Base-by-base conservation (phyloP, 331 rosid genomes). In the Malus hybrid region DNA sequence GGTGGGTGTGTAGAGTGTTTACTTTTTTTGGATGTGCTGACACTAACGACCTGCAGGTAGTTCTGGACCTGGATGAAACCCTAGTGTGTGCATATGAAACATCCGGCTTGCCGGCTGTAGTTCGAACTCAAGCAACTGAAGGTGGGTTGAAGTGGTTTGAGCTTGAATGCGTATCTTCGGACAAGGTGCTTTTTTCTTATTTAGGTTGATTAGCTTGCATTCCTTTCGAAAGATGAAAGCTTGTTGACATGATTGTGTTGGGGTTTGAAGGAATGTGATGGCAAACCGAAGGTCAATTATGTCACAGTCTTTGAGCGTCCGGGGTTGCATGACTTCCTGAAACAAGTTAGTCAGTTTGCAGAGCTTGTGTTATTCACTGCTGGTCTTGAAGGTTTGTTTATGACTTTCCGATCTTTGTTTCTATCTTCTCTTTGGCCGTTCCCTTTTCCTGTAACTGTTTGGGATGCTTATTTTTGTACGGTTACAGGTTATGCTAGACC, bases 281-380 rank as follows among this genome's bases (percentile, higher is more conserved):
- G 86, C 26, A 80, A 84, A 53, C 85, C 87, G 6, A 83, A 80
- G 81, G 77, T 86, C 70, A 86, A 79, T 77, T 83, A 80, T 24
- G 85, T 86, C 63, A 86, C 89, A 1, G 89, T 82, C n/a, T 86
- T 82, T 61, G 89, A 86, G 81, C 87, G 89, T 39, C 89, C 89
- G 5, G 89, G 89, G 36, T 29, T 86, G 83, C 83, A 68, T 3
- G 83, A 82, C 68, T 86, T 86, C 83, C 75, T 86, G 46, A 82
- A 80, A 19, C 79, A 82, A 75, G 81, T 86, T 32, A 62, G 84
- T 56, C 72, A 70, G 58, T 86, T 86, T 30, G 84, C 89, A 5
- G 80, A 86, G 69, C 87, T 86, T 68, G 87, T 86, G 46, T 80
- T 86, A 64, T 86, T 86, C 56, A 86, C 89, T 15, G 89, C 89